Conservation (phyloP, 2,329 filamentous ascomycete species). For the Bipolaris victoriae region DNA sequence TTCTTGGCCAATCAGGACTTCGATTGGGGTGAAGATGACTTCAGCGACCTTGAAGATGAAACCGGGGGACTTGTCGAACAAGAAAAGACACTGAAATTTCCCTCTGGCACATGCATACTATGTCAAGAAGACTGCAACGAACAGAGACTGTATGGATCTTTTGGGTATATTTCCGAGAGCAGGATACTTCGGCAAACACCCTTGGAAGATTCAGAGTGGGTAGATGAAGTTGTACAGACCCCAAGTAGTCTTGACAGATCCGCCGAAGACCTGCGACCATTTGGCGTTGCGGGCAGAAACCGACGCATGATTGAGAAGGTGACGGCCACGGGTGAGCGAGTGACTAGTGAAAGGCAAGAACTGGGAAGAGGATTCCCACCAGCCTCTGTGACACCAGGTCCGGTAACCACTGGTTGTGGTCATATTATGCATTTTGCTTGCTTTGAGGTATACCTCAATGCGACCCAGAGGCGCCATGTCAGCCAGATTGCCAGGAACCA, state of each 20-base stretch:
- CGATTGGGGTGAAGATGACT: constrained; percentile 87
- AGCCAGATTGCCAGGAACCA: constrained; percentile 95
- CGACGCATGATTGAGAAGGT: constrained; percentile 77
- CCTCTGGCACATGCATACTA: constrained; percentile 88
- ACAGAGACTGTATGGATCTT: constrained; percentile 86
- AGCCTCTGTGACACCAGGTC: constrained; percentile 69
- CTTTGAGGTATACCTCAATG: constrained; percentile 89
- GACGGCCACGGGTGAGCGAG: constrained; percentile 71
- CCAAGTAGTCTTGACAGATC: constrained; percentile 84
- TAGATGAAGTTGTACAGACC: constrained; percentile 79
- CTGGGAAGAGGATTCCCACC: constrained; percentile 89
- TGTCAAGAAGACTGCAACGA: constrained; percentile 97
- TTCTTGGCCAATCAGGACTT: constrained; percentile 90
- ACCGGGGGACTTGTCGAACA: constrained; percentile 64
- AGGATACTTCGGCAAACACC: constrained; percentile 86
- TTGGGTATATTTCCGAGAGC: constrained; percentile 86
- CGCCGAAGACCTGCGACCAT: constrained; percentile 82
- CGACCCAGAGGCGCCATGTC: constrained; percentile 80
- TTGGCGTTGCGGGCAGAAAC: constrained; percentile 90
- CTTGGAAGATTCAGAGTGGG: constrained; percentile 78
- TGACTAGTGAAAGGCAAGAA: constrained; percentile 76
- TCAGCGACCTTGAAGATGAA: constrained; percentile 73
- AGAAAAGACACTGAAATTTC: constrained; percentile 85
- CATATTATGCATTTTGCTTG: constrained; percentile 99
- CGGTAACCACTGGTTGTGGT: constrained; percentile 88